These are phyloP conservation scores for Botrytis hyacinthi DNA, from an alignment of 2,329 filamentous ascomycete genomes.

Conservation along the genomic window DNA sequence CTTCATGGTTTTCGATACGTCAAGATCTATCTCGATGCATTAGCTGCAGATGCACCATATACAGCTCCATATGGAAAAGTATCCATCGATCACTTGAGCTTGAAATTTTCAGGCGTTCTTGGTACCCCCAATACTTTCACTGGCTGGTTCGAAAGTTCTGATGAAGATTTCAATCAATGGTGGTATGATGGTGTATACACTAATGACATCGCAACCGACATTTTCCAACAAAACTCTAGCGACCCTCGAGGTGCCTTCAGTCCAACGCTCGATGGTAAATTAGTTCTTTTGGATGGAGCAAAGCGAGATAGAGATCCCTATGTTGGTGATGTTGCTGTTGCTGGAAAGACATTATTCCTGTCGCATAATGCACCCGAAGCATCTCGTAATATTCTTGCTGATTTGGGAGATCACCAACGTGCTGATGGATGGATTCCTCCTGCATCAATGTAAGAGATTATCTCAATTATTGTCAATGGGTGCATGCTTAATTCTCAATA, in stretches of 20 bases:
- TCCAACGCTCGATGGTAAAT: slow-evolving; percentile 45
- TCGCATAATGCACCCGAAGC: slow-evolving; percentile 46
- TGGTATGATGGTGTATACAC: slow-evolving; percentile 56
- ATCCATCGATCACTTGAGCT: slow-evolving; percentile 43
- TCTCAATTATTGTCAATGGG: too few relatives aligned
- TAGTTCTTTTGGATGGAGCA: slow-evolving; percentile 50
- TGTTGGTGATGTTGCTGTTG: slow-evolving; percentile 51
- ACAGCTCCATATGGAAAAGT: slow-evolving; percentile 46
- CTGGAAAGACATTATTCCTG: slow-evolving; percentile 49
- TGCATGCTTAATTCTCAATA: slow-evolving; percentile 25
- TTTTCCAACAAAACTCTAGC: slow-evolving; percentile 48
- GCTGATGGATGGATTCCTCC: slow-evolving; percentile 54
- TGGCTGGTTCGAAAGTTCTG: slow-evolving; percentile 54
- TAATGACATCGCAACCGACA: slow-evolving; percentile 49
- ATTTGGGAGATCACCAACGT: slow-evolving; percentile 50
- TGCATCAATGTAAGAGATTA: slow-evolving; percentile 46
- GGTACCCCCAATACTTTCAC: slow-evolving; percentile 50
- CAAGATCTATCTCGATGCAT: slow-evolving; percentile 48
- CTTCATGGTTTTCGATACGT: slow-evolving; percentile 54
- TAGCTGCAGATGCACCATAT: slow-evolving; percentile 46
- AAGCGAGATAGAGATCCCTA: slow-evolving; percentile 55
- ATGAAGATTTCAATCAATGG: slow-evolving; percentile 48
- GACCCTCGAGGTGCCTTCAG: slow-evolving; percentile 48
- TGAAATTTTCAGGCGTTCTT: slow-evolving; percentile 47
- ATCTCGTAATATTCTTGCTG: slow-evolving; percentile 48